A percentile compares a stretch with the other conserved stretches of the same genome.
phyloP scores from a whole-genome alignment of 805 yeast genomes.

The Kodamaea sagamina region DNA sequence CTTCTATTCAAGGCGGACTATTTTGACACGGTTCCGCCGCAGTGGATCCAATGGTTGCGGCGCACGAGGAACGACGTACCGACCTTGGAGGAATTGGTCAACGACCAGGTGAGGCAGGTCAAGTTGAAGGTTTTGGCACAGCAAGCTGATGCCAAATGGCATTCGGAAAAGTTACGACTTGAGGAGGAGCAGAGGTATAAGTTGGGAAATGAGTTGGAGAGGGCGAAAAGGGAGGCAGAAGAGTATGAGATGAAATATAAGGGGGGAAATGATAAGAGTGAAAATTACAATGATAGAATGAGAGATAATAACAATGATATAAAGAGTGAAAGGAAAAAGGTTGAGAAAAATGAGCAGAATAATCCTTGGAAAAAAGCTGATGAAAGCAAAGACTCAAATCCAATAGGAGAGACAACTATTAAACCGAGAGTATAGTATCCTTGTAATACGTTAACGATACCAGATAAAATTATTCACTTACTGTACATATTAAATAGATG shows the following conservation, averaged over 20 bases:
- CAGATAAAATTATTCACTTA: too few relatives aligned
- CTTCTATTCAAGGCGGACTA: slow-evolving; percentile 57
- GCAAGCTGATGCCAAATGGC: slow-evolving; percentile 47
- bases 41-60: slow-evolving; percentile 83
- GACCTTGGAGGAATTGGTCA: slow-evolving; percentile 57
- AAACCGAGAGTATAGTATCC: slow-evolving; percentile 32
- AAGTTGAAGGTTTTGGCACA: slow-evolving; percentile 52
- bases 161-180: slow-evolving; percentile 34
- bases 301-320: background rate
- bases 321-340: slow-evolving; percentile 1
- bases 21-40: slow-evolving; percentile 60
- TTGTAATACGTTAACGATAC: too few relatives aligned
- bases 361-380: slow-evolving; percentile 37
- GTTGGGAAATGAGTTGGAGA: slow-evolving; percentile 34
- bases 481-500: slow-evolving; percentile 8
- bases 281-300: background rate
- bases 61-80: slow-evolving; percentile 63
- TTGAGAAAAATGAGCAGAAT: background rate
- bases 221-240: slow-evolving; percentile 22
- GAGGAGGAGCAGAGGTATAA: slow-evolving; percentile 35
- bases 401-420: slow-evolving; percentile 40
- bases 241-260: slow-evolving; percentile 8
- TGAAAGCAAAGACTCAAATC: slow-evolving; percentile 21
- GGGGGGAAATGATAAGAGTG: too few relatives aligned
- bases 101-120: slow-evolving; percentile 58